Evolutionary conservation across 192 early-diverging fungal species (phyloP).

Genomic region (Dimargaris xerosporica): DNA sequence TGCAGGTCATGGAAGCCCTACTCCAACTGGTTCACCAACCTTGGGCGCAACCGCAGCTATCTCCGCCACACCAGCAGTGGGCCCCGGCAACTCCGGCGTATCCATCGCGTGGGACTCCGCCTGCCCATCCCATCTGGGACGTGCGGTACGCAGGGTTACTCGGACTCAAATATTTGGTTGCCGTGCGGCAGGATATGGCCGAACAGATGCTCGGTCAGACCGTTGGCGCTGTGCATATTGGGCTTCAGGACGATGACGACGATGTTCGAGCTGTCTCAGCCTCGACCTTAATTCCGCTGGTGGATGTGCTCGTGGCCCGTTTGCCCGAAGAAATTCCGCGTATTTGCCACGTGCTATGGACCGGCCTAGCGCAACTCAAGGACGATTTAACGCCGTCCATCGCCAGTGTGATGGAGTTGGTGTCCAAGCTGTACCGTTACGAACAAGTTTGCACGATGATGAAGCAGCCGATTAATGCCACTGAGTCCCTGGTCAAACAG

Average conservation of each 20-base stretch:
- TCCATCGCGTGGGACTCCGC: neutral
- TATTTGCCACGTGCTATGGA: conserved; percentile 72
- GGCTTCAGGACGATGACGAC: conserved; percentile 77
- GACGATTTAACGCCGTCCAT: conserved; percentile 92
- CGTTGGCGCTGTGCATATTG: conserved; percentile 68
- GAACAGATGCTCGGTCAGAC: conserved; percentile 53
- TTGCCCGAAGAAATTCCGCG: conserved; percentile 48
- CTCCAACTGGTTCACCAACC: conserved; percentile 49
- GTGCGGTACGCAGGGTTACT: conserved; percentile 82
- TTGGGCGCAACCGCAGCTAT: neutral
- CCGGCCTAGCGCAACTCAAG: conserved; percentile 66
- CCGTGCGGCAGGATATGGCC: conserved; percentile 76
- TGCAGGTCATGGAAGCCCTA: conserved; percentile 47
- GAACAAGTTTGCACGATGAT: conserved; percentile 17
- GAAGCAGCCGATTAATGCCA: conserved; percentile 11
- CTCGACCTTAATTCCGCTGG: conserved; percentile 74
- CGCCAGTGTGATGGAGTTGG: conserved; percentile 79
- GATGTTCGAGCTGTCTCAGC: conserved; percentile 90
- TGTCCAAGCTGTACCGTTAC: conserved; percentile 59
- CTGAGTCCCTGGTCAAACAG: neutral
- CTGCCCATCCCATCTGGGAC: conserved; percentile 55
- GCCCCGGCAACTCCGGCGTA: neutral
- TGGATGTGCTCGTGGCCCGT: conserved; percentile 54
- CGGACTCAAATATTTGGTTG: conserved; percentile 88
- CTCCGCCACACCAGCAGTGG: too few relatives aligned